Conservation (phyloP, 106 monocot species). For the Hemerocallis citrina region DNA sequence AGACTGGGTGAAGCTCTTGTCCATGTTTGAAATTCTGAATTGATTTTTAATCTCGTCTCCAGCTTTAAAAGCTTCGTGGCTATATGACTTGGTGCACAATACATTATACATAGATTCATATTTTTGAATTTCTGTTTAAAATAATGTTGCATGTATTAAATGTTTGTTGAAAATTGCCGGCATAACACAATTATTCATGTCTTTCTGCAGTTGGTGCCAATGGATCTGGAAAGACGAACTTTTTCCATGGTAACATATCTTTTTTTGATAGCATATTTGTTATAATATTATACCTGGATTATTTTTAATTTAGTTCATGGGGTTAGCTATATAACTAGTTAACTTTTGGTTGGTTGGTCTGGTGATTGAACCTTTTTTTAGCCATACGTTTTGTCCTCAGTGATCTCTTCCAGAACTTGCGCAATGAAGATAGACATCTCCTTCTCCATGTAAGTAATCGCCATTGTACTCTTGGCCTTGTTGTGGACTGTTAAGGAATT, state of each 20-base stretch:
- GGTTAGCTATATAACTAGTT: background rate
- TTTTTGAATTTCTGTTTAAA: background rate
- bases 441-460: slow-evolving; percentile 95
- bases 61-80: no score
- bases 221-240: slow-evolving; percentile 99
- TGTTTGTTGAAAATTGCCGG: background rate
- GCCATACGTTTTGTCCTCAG: slow-evolving; percentile 98
- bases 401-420: slow-evolving; percentile 89
- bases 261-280: no score
- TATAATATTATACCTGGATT: background rate
- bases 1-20: no score
- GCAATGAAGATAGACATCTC: slow-evolving; percentile 81
- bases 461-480: background rate
- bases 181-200: background rate
- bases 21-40: no score
- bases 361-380: slow-evolving; percentile 15
- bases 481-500: background rate
- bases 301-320: background rate
- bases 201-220: slow-evolving; percentile 84
- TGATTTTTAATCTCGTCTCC: no score
- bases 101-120: no score
- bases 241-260: slow-evolving; percentile 82
- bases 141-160: background rate
- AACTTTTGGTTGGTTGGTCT: slow-evolving; percentile 3
- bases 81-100: no score